Base-by-base conservation (phyloP, 83 land plant genomes). In the Picea mariana region DNA sequence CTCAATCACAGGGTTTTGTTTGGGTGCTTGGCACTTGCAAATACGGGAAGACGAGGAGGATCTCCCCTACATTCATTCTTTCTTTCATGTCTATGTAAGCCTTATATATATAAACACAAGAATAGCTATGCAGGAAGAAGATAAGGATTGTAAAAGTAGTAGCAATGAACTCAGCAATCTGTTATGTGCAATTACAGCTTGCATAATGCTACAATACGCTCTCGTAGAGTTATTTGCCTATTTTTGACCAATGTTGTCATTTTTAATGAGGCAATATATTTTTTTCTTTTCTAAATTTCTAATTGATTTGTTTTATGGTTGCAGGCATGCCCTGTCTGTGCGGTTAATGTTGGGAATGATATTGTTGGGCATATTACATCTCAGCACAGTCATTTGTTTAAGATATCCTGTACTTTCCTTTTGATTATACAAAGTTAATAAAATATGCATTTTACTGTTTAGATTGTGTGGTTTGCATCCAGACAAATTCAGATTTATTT, bases 281-380 rank as follows among this genome's bases (percentile, higher is more conserved):
- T 72, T 21, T 73, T n/a, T 21, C 49, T 17, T 21, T 72, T 42
- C 52, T 72, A 6, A 72, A 27, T 72, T 4, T 69, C 49, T 72
- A 8, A 16, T 42, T 31, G 38, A 72, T 73, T 38, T 73, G 21
- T 55, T 55, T 55, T 55, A 55, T 55, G 59, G 59, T 38, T 73
- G 77, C 77, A 73, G 77, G 26, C 52, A 73, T 73, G 77, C 26
- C 77, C 77, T 73, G 77, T 73, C 13, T 73, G 77, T 40, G 21
- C 13, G 13, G 47, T 55, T 31, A 73, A 73, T 73, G 40, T 73
- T 73, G 77, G 77, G 52, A 72, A 9, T 42, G 76, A 72, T 72
- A 40, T 72, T 72, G 76, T 72, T 42, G 76, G 76, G 76, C 76
- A 72, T 42, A 72, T 72, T n/a, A 72, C 76, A 20, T 49, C 24